Evolutionary conservation across 2,329 filamentous ascomycete species (phyloP).

Genomic region (Alternaria conjuncta): DNA sequence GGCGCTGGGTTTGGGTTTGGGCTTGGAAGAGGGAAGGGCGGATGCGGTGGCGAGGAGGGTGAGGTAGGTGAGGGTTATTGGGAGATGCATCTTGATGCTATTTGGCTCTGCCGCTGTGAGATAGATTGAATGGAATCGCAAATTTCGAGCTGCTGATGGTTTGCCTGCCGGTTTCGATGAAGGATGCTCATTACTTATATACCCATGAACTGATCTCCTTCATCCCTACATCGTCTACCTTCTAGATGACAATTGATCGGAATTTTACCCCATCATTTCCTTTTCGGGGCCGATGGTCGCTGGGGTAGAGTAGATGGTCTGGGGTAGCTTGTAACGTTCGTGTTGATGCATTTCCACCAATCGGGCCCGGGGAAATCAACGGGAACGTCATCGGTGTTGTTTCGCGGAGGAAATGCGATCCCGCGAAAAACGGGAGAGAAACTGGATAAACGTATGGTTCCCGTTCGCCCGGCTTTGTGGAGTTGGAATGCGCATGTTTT

Average conservation of each 20-base stretch:
- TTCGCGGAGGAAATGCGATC: neutral
- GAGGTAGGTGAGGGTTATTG: neutral
- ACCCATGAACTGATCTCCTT: neutral
- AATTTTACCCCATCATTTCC: neutral
- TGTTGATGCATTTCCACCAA: conserved; percentile 15
- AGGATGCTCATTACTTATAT: neutral
- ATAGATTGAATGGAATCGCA: neutral
- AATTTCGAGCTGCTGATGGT: neutral
- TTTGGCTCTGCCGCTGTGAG: neutral
- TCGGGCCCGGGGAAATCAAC: neutral
- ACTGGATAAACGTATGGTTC: neutral
- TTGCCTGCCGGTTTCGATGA: neutral
- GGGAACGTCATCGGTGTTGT: neutral
- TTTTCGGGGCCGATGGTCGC: neutral
- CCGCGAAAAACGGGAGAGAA: neutral
- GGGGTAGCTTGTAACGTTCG: neutral
- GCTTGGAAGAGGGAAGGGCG: neutral
- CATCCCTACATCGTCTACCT: neutral
- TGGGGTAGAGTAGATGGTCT: neutral
- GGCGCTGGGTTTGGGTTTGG: neutral
- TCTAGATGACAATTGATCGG: neutral
- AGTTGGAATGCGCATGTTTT: neutral
- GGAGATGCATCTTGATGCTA: conserved; percentile 5
- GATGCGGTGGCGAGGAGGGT: neutral
- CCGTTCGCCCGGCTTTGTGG: neutral